Conservation (phyloP, 176 grass and related monocot species). For the Chloris gayana region DNA sequence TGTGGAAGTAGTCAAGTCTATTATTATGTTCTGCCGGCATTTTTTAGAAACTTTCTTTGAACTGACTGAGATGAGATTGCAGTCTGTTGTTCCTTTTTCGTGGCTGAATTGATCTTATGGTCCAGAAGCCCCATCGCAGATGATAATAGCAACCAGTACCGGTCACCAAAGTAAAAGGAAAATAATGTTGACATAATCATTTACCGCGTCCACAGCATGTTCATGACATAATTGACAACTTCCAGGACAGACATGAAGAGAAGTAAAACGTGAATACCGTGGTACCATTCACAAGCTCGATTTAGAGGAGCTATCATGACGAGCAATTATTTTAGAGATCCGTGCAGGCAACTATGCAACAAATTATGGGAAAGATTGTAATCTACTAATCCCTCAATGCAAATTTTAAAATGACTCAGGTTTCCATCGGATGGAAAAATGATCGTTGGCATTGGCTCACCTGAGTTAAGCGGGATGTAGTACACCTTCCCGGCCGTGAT, state of each 20-base stretch:
- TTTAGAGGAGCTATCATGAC: slow-evolving; percentile 12
- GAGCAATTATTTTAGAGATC: slow-evolving; percentile 26
- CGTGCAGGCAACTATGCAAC: slow-evolving; percentile 25
- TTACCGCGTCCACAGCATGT: background rate
- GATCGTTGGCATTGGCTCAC: slow-evolving; percentile 47
- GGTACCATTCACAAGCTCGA: background rate
- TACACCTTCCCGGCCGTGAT: slow-evolving; percentile 63
- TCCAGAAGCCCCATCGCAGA: background rate
- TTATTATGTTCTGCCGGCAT: background rate
- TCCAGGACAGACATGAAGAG: background rate
- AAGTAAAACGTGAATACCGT: slow-evolving; percentile 16
- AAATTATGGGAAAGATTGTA: background rate
- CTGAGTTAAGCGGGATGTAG: slow-evolving; percentile 95
- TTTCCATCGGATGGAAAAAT: slow-evolving; percentile 11
- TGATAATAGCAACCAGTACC: background rate
- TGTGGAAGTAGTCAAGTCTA: slow-evolving; percentile 21
- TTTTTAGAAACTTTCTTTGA: slow-evolving; percentile 10
- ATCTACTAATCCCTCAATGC: background rate
- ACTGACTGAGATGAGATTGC: background rate
- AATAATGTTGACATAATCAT: slow-evolving; percentile 10
- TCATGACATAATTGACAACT: slow-evolving; percentile 16
- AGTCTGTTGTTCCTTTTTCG: background rate
- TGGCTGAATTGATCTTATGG: background rate
- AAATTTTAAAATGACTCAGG: background rate
- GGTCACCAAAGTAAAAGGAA: slow-evolving; percentile 19